phyloP scores from a whole-genome alignment of 1,284 basidiomycete genomes.

The Apiotrichum sp. region DNA sequence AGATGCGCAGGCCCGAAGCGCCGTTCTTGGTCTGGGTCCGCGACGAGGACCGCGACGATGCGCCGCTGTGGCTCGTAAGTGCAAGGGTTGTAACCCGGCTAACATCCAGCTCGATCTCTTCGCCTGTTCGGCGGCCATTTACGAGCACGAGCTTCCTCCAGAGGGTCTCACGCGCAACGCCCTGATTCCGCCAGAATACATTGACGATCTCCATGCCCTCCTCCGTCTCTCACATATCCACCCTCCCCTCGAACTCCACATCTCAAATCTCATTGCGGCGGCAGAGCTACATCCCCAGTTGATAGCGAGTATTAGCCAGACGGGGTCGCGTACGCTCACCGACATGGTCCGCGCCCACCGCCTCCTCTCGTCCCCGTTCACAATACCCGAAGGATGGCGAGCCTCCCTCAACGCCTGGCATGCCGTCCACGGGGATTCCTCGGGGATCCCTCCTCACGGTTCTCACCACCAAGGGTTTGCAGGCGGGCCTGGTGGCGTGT shows the following conservation, averaged over 20 bases:
- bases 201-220: constrained; percentile 23
- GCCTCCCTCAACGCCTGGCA: constrained; percentile 10
- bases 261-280: constrained; percentile 39
- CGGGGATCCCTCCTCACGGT: background rate
- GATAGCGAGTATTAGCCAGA: constrained; percentile 25
- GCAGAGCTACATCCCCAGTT: constrained; percentile 31
- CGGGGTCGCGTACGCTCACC: constrained; percentile 18
- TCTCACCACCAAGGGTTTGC: constrained; percentile 12
- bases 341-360: constrained; percentile 31
- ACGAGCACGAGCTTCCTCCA: constrained; percentile 18
- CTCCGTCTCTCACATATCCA: constrained; percentile 39
- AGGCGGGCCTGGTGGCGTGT: constrained; percentile 32
- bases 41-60: constrained; percentile 18
- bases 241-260: constrained; percentile 34
- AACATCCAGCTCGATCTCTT: constrained; percentile 32
- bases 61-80: constrained; percentile 35
- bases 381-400: constrained; percentile 25
- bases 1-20: background rate
- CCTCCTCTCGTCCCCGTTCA: constrained; percentile 25
- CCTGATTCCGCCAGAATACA: constrained; percentile 25
- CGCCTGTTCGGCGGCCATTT: constrained; percentile 15
- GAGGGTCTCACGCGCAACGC: constrained; percentile 1
- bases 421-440: background rate
- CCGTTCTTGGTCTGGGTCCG: constrained; percentile 37
- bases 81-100: background rate